A percentile compares a stretch with the other conserved stretches of the same genome.
Evolutionary conservation across 305 asterid species (phyloP).

Genomic region (Stenogyne calaminthoides): DNA sequence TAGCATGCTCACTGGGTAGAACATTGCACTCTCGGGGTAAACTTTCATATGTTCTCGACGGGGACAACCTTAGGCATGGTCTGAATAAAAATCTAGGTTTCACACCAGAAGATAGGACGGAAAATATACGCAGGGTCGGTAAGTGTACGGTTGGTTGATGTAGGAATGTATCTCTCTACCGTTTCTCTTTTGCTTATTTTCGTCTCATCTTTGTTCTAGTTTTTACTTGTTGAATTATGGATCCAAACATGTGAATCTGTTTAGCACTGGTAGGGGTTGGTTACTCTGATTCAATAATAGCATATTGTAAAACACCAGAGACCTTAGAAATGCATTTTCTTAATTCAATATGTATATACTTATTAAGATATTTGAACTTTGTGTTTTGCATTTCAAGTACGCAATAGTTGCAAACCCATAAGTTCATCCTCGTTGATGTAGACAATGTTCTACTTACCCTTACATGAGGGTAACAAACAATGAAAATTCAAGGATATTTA

Average conservation of each 20-base stretch:
- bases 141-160: conserved; percentile 33
- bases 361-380: background rate
- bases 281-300: background rate
- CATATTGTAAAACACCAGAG: background rate
- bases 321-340: background rate
- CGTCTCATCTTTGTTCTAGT: background rate
- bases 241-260: background rate
- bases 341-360: background rate
- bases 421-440: background rate
- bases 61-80: conserved; percentile 96
- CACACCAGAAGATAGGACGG: conserved; percentile 79
- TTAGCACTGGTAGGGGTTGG: too few species aligned
- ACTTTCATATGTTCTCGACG: conserved; percentile 91
- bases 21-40: conserved; percentile 82
- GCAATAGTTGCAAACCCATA: background rate
- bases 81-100: conserved; percentile 88
- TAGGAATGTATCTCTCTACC: conserved; percentile 6
- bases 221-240: background rate
- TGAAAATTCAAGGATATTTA: background rate
- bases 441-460: conserved; percentile 22
- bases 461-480: conserved; percentile 3
- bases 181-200: background rate
- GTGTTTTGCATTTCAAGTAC: conserved; percentile 2
- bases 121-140: conserved; percentile 95
- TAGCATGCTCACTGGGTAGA: conserved; percentile 88